Evolutionary conservation across 2,329 filamentous ascomycete species (phyloP).

Genomic region (Botrytis fragariae): DNA sequence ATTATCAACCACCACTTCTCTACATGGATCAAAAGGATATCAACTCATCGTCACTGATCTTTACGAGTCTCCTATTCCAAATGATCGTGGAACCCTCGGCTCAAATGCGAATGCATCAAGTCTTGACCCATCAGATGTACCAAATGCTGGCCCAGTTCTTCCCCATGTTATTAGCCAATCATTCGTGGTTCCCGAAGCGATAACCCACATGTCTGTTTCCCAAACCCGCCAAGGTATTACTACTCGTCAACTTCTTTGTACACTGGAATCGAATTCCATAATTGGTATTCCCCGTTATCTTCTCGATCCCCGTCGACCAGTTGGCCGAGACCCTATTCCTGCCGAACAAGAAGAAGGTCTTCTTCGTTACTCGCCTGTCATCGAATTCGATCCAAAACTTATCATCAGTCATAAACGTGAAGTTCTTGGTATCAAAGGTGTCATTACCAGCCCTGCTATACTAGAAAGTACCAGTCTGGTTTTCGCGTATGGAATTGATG

Average conservation of each 20-base stretch:
- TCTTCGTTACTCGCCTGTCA: constrained; percentile 67
- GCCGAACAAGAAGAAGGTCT: constrained; percentile 83
- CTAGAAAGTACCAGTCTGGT: constrained; percentile 91
- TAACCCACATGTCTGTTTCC: constrained; percentile 77
- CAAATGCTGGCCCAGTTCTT: constrained; percentile 52
- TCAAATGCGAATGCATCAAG: constrained; percentile 72
- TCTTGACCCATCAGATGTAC: constrained; percentile 61
- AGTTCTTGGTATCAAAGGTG: constrained; percentile 68
- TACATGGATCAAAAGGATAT: constrained; percentile 72
- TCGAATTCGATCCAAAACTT: constrained; percentile 82
- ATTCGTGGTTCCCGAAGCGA: constrained; percentile 76
- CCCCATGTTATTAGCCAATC: constrained; percentile 78
- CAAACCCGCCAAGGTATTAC: constrained; percentile 92
- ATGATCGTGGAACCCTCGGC: constrained; percentile 79
- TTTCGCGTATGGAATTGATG: constrained; percentile 82
- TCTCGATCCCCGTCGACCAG: constrained; percentile 81
- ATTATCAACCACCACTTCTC: constrained; percentile 53
- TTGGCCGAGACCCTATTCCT: constrained; percentile 77
- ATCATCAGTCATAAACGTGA: constrained; percentile 80
- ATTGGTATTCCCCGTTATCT: constrained; percentile 74
- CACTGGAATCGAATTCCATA: constrained; percentile 71
- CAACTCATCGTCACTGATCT: constrained; percentile 84
- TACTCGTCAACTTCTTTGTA: constrained; percentile 75
- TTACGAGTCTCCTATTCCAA: constrained; percentile 79
- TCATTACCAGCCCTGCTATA: constrained; percentile 73